A percentile compares a stretch with the other conserved stretches of the same genome.
These are phyloP conservation scores for Syzygium jambos DNA, from an alignment of 345 rosid genomes.

Conservation along the genomic window DNA sequence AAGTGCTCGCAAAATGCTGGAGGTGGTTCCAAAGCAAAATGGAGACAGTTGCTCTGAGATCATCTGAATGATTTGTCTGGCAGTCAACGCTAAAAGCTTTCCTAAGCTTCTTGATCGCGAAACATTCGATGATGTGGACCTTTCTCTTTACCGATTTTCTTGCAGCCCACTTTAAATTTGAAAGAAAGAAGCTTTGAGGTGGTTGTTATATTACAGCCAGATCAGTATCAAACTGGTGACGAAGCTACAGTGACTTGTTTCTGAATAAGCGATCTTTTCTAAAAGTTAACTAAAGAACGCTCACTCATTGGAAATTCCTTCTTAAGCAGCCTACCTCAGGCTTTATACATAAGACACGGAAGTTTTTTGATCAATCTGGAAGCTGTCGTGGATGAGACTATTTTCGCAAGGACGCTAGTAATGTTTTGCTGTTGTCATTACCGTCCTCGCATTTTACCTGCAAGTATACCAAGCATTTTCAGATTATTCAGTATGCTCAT, in stretches of 20 bases:
- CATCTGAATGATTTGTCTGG: not conserved
- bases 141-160: not conserved
- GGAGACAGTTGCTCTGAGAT: not conserved
- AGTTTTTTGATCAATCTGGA: not conserved
- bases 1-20: not conserved
- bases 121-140: not conserved
- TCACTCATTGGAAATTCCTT: not conserved
- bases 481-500: not conserved
- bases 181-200: not conserved
- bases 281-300: not conserved
- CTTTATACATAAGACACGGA: not conserved
- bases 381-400: not conserved
- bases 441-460: not conserved
- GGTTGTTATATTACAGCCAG: not conserved
- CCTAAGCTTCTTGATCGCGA: not conserved
- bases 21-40: not conserved
- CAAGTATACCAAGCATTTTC: not conserved
- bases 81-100: not conserved
- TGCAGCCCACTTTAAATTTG: not conserved
- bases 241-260: not conserved
- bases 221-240: not conserved
- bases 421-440: not conserved
- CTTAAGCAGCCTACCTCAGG: not conserved
- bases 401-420: not conserved
- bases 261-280: not conserved